Conservation (phyloP, 371 early-diverging fungal species). For the Apophysomyces ossiformis region DNA sequence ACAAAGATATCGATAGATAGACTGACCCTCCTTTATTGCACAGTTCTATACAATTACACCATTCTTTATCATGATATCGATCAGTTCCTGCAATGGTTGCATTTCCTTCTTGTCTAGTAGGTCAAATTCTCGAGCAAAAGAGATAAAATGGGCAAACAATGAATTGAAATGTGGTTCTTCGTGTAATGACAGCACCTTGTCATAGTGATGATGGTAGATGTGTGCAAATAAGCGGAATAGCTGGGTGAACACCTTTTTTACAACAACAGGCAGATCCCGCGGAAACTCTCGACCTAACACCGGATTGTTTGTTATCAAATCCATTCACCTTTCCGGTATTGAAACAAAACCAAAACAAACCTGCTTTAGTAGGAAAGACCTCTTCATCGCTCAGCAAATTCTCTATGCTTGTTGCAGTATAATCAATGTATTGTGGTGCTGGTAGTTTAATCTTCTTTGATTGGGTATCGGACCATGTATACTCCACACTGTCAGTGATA, state of each 20-base stretch:
- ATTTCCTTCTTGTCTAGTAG: constrained; percentile 91
- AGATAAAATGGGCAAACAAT: constrained; percentile 91
- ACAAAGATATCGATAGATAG: not conserved
- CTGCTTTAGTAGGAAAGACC: constrained; percentile 82
- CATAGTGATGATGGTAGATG: constrained; percentile 93
- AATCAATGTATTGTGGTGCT: constrained; percentile 96
- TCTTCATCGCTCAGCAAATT: constrained; percentile 85
- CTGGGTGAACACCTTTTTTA: constrained; percentile 80
- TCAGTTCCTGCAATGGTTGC: constrained; percentile 79
- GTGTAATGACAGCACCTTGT: constrained; percentile 78
- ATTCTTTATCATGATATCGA: constrained; percentile 68
- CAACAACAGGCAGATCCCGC: constrained; percentile 69
- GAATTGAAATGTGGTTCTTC: constrained; percentile 94
- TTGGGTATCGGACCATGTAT: constrained; percentile 90
- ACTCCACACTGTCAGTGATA: constrained; percentile 66
- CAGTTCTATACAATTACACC: constrained; percentile 31
- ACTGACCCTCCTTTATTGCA: not conserved
- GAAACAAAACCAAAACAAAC: constrained; percentile 15
- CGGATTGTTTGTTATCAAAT: not conserved
- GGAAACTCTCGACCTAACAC: constrained; percentile 76
- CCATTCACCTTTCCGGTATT: not conserved
- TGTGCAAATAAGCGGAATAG: constrained; percentile 92
- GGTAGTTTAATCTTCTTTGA: constrained; percentile 82
- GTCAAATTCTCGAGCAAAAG: constrained; percentile 91
- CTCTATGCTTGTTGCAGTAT: constrained; percentile 89